These are phyloP conservation scores for Saccharomyces pastorianus DNA, from an alignment of 1,139 yeast genomes.

Conservation along the genomic window DNA sequence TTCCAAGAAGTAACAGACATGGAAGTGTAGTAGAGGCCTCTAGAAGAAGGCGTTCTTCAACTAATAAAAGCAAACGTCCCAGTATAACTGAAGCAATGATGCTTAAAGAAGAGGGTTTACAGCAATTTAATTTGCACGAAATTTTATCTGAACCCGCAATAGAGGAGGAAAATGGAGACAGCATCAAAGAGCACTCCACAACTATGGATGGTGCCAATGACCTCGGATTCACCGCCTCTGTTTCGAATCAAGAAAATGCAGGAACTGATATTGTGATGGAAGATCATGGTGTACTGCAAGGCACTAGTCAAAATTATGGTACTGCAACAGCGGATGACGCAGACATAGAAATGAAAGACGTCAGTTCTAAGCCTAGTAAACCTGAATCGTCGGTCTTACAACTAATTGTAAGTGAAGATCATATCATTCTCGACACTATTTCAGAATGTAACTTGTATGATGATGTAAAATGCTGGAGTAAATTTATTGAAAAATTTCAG, in stretches of 20 bases:
- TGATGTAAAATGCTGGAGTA: slow-evolving; percentile 17
- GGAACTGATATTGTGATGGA: slow-evolving; percentile 4
- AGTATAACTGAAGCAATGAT: slow-evolving; percentile 27
- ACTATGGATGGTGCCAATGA: background rate
- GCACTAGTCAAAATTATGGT: slow-evolving; percentile 6
- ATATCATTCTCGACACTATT: slow-evolving; percentile 16
- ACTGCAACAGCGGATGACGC: slow-evolving; percentile 5
- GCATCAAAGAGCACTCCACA: background rate
- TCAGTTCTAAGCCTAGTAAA: slow-evolving; percentile 5
- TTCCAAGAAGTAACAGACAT: slow-evolving; percentile 3
- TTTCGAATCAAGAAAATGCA: background rate
- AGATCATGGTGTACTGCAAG: slow-evolving; percentile 2
- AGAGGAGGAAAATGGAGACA: slow-evolving; percentile 11
- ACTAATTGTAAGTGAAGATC: slow-evolving; percentile 27
- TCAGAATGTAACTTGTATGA: slow-evolving; percentile 24
- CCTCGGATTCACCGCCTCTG: background rate
- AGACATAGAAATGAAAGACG: slow-evolving; percentile 2
- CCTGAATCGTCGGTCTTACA: slow-evolving; percentile 6
- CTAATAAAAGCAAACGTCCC: slow-evolving; percentile 24
- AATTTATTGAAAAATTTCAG: slow-evolving; percentile 12
- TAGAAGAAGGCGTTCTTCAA: slow-evolving; percentile 22
- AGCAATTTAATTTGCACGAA: slow-evolving; percentile 29
- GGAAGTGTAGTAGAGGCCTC: slow-evolving; percentile 6
- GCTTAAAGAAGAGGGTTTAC: slow-evolving; percentile 30
- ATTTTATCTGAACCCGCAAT: slow-evolving; percentile 24